Evolutionary conservation across 441 rosid species (phyloP).

Genomic region (Flueggea neowawraea): DNA sequence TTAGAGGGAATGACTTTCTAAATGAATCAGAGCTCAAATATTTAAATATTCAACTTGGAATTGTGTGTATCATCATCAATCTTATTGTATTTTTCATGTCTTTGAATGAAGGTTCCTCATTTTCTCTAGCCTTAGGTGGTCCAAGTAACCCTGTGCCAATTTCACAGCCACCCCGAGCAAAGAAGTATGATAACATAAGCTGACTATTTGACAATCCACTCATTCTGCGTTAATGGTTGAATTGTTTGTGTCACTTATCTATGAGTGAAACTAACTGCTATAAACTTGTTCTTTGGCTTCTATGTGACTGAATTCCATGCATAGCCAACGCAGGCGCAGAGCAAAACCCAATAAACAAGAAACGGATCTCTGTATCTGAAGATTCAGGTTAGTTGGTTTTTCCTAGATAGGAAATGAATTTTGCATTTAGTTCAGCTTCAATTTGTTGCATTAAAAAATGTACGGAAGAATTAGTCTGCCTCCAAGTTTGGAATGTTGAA

Average conservation of each 20-base stretch:
- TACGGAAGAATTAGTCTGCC: too few species aligned
- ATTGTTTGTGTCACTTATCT: background rate
- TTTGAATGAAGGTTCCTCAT: constrained; percentile 11
- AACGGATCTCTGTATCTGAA: too few species aligned
- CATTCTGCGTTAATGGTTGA: background rate
- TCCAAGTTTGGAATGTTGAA: too few species aligned
- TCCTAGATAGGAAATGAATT: too few species aligned
- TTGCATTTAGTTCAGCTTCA: too few species aligned
- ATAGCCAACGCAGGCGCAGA: too few species aligned
- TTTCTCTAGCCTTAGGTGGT: background rate
- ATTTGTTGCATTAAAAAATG: too few species aligned
- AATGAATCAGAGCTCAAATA: background rate
- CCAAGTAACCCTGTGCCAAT: background rate
- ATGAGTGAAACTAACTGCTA: constrained; percentile 7
- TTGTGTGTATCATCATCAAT: background rate
- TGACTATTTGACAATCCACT: background rate
- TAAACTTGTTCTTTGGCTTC: constrained; percentile 7
- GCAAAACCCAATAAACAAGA: too few species aligned
- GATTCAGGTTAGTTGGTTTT: too few species aligned
- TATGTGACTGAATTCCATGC: background rate
- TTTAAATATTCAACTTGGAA: background rate
- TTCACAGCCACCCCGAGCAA: background rate
- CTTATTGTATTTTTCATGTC: background rate
- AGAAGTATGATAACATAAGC: background rate
- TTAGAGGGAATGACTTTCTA: too few species aligned